Conservation (phyloP, 192 early-diverging fungal species). For the Rhizoclosmatium globosum region DNA sequence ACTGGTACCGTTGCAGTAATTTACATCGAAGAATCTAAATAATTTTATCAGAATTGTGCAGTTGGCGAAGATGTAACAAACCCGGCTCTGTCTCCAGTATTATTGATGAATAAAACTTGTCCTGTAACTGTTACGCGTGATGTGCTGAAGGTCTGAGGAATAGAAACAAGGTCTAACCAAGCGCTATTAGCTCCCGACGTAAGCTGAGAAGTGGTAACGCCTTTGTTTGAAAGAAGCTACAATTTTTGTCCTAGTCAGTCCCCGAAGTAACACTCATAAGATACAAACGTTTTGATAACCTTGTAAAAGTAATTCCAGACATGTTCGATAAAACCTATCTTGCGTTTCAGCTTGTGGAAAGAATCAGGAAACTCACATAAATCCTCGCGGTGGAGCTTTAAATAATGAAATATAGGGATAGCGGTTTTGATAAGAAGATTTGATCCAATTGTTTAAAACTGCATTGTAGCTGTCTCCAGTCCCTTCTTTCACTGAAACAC, state of each 20-base stretch:
- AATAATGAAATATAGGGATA: constrained; percentile 26
- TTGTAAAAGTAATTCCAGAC: constrained; percentile 1
- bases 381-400: not conserved
- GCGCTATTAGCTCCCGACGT: too few relatives aligned
- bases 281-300: not conserved
- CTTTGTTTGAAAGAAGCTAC: too few relatives aligned
- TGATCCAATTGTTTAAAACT: constrained; percentile 11
- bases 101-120: not conserved
- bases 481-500: constrained; percentile 5
- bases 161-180: too few relatives aligned
- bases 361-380: constrained; percentile 13
- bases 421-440: constrained; percentile 1
- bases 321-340: constrained; percentile 15
- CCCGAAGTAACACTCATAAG: too few relatives aligned
- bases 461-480: not conserved
- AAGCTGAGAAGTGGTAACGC: too few relatives aligned
- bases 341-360: not conserved
- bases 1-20: constrained; percentile 8
- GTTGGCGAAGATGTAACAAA: not conserved
- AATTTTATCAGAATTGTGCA: too few relatives aligned
- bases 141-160: too few relatives aligned
- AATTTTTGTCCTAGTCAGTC: too few relatives aligned
- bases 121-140: constrained; percentile 1
- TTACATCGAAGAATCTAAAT: not conserved
- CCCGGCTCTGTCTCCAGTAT: constrained; percentile 1